Conservation (phyloP, 768 basidiomycete genomes). For the Kwoniella sp. region DNA sequence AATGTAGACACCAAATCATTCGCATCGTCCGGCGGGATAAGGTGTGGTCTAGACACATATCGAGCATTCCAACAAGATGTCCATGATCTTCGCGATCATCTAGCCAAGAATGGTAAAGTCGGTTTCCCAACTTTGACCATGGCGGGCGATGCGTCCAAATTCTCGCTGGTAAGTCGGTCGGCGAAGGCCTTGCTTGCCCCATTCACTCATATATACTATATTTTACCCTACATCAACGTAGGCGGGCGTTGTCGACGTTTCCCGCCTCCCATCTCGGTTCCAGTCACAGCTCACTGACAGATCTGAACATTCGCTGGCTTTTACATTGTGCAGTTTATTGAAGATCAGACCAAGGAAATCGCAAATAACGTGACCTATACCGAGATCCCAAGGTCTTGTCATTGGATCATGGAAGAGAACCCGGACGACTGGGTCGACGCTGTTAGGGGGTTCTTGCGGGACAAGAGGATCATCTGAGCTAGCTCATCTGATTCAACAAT, state of each 20-base stretch:
- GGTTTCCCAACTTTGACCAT: slow-evolving; percentile 23
- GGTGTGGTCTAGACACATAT: slow-evolving; percentile 36
- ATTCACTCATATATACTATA: too few relatives aligned
- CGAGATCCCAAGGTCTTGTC: slow-evolving; percentile 24
- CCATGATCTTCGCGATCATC: slow-evolving; percentile 10
- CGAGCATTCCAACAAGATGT: slow-evolving; percentile 30
- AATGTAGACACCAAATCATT: slow-evolving; percentile 31
- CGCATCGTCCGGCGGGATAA: slow-evolving; percentile 31
- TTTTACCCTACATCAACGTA: too few relatives aligned
- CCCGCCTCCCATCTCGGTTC: too few relatives aligned
- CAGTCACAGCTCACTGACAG: too few relatives aligned
- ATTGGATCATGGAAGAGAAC: slow-evolving; percentile 45
- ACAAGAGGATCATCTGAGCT: slow-evolving; percentile 9
- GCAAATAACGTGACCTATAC: slow-evolving; percentile 28
- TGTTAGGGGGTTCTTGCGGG: slow-evolving; percentile 18
- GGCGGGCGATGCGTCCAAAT: slow-evolving; percentile 25
- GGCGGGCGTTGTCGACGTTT: too few relatives aligned
- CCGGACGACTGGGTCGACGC: slow-evolving; percentile 30
- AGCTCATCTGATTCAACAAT: too few relatives aligned
- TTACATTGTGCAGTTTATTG: slow-evolving; percentile 27
- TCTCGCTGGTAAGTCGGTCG: slow-evolving; percentile 19
- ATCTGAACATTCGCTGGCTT: too few relatives aligned
- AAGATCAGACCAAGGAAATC: slow-evolving; percentile 27
- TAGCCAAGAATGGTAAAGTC: slow-evolving; percentile 26
- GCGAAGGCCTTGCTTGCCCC: too few relatives aligned